Conservation (phyloP, 1,284 basidiomycete species). For the Fistulina hepatica region DNA sequence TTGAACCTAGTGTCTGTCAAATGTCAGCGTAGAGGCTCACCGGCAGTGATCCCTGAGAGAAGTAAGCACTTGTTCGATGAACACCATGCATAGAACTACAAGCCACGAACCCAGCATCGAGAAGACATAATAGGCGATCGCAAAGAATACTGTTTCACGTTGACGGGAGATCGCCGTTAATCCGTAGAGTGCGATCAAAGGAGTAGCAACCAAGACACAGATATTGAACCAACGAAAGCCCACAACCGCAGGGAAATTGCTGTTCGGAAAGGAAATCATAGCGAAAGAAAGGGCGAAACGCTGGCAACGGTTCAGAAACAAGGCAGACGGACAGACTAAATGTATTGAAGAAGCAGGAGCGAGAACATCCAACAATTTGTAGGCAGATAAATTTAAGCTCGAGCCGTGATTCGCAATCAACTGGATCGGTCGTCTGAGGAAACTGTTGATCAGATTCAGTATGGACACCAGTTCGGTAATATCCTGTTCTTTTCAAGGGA, state of each 20-base stretch:
- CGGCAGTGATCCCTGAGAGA: constrained; percentile 45
- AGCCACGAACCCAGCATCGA: constrained; percentile 50
- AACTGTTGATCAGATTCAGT: too few relatives aligned
- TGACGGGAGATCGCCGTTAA: constrained; percentile 35
- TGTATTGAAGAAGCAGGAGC: too few relatives aligned
- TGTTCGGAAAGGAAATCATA: too few relatives aligned
- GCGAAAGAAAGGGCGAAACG: too few relatives aligned
- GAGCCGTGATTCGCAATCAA: too few relatives aligned
- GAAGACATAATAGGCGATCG: constrained; percentile 61
- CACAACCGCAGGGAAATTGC: constrained; percentile 39
- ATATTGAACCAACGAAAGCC: constrained; percentile 60
- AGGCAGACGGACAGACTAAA: too few relatives aligned
- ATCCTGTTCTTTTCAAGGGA: too few relatives aligned
- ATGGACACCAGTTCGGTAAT: too few relatives aligned
- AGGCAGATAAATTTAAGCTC: too few relatives aligned
- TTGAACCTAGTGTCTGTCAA: neutral
- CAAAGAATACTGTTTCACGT: constrained; percentile 48
- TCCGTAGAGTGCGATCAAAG: constrained; percentile 58
- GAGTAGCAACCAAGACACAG: constrained; percentile 55
- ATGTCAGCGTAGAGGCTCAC: constrained; percentile 25
- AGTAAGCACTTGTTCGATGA: neutral
- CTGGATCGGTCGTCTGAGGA: too few relatives aligned
- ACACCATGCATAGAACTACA: constrained; percentile 3
- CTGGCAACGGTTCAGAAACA: too few relatives aligned
- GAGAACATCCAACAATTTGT: too few relatives aligned